Base-by-base conservation (phyloP, 495 filamentous ascomycete species). In the Hypoxylon lenormandii region DNA sequence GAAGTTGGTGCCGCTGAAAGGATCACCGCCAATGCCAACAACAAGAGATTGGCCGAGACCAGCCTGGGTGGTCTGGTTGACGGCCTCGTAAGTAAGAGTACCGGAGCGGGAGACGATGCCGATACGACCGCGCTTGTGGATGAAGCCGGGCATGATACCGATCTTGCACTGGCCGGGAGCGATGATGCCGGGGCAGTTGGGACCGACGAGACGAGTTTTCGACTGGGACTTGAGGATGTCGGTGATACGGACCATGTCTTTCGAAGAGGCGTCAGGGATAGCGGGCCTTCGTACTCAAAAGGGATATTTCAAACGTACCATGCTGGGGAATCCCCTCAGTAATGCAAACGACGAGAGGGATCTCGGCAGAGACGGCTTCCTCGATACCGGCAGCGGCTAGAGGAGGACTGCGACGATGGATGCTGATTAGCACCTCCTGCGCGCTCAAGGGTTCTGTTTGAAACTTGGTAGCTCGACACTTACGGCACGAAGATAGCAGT, bases 71-170 rank as follows among this genome's bases (percentile, higher is more conserved):
- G 95, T 99, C 84, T 99, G 95, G 87, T 98, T 99, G 80, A 99
- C 95, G 73, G 95, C 95, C 84, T 99, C 95, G 83, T 99, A 99
- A 68, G 95, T 99, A 56, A 99, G 89, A 64, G 95, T 99, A 77
- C 95, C 95, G 70, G 96, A 98, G 68, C 95, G 91, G 73, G 93
- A 97, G 80, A 99, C 95, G 79, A 99, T 98, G 77, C 95, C 95
- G 76, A 99, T 91, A 74, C 95, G 93, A 68, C 95, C 95, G 75
- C 95, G 92, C 88, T 99, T 97, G 87, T 99, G 95, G 84, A 99
- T 98, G 86, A 97, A 97, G 73, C 95, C 95, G 43, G 95, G 95
- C 95, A 99, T 99, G 83, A 99, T 99, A 76, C 95, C 95, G 78
- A 99, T 99, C 85, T 99, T 99, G 88, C 95, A 99, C 89, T 97